Conservation (phyloP, 2,329 filamentous ascomycete species). For the Pseudocercospora ulei region DNA sequence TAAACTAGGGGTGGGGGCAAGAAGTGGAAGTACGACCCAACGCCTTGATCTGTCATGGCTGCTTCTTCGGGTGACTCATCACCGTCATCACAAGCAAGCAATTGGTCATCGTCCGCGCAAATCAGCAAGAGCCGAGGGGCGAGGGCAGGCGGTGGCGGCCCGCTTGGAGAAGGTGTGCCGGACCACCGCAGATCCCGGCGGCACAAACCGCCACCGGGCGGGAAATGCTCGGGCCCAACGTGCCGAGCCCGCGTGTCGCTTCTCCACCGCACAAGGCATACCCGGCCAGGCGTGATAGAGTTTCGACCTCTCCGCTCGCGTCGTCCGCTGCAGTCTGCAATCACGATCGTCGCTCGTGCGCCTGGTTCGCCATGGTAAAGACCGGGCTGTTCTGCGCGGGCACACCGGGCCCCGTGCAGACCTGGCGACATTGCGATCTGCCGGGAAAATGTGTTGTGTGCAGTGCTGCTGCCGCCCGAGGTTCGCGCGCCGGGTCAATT, state of each 20-base stretch:
- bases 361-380: background rate
- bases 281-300: conserved; percentile 2
- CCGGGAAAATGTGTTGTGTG: background rate
- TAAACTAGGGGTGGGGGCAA: too few species aligned
- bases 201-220: conserved; percentile 2
- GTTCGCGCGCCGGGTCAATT: background rate
- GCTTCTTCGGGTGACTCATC: background rate
- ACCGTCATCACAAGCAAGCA: conserved; percentile 4
- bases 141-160: background rate
- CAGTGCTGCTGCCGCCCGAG: conserved; percentile 1
- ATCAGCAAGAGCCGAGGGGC: background rate
- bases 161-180: conserved; percentile 2
- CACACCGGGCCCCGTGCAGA: background rate
- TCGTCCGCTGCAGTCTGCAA: background rate
- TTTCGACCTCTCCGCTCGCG: conserved; percentile 2
- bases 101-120: background rate
- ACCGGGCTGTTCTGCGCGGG: conserved; percentile 5
- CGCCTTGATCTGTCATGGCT: background rate
- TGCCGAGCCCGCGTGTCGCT: conserved; percentile 4
- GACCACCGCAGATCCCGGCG: conserved; percentile 3
- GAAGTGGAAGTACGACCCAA: background rate
- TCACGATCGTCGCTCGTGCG: conserved; percentile 5
- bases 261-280: conserved; percentile 5
- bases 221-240: background rate
- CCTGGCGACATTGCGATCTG: background rate